Percentiles rank a stretch among this genome's conserved stretches.
These are phyloP conservation scores for Thraustochytrium striatum DNA, from an alignment of 352 stramenopile genomes.

Conservation along the genomic window DNA sequence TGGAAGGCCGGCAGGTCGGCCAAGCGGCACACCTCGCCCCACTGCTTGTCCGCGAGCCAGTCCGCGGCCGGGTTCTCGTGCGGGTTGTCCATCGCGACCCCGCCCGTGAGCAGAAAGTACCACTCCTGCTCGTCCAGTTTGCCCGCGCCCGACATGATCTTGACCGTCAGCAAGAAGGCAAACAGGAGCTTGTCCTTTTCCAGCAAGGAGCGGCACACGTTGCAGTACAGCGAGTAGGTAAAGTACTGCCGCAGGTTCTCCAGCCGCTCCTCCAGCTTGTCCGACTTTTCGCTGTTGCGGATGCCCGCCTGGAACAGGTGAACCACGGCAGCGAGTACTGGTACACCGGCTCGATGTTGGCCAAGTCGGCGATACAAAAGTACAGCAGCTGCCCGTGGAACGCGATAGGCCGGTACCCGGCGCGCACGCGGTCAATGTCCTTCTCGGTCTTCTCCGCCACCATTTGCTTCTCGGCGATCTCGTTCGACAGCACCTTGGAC, in stretches of 20 bases:
- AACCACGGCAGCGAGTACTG: conserved; percentile 94
- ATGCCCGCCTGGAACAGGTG: conserved; percentile 85
- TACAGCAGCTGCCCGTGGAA: conserved; percentile 85
- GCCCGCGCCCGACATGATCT: conserved; percentile 70
- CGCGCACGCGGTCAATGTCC: conserved; percentile 83
- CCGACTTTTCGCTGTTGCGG: conserved; percentile 67
- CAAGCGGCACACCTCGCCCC: conserved; percentile 81
- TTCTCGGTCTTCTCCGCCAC: conserved; percentile 84
- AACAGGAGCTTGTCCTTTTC: conserved; percentile 93
- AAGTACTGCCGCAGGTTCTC: conserved; percentile 84
- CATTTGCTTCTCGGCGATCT: conserved; percentile 91
- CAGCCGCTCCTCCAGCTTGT: conserved; percentile 72
- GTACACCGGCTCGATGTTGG: conserved; percentile 91
- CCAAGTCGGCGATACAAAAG: conserved; percentile 88
- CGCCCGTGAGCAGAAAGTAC: conserved; percentile 88
- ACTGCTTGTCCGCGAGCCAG: conserved; percentile 85
- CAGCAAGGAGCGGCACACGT: conserved; percentile 90
- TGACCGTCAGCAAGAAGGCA: conserved; percentile 85
- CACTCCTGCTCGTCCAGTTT: conserved; percentile 75
- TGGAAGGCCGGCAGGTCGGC: conserved; percentile 78
- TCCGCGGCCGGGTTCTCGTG: conserved; percentile 71
- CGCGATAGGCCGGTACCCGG: conserved; percentile 83
- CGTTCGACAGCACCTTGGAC: conserved; percentile 85
- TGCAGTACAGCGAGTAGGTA: conserved; percentile 86
- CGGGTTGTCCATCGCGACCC: conserved; percentile 78